A percentile compares a stretch with the other conserved stretches of the same genome.
These are phyloP conservation scores for Endotrypanum monterogeii DNA, from an alignment of 208 protist genomes.

Conservation along the genomic window DNA sequence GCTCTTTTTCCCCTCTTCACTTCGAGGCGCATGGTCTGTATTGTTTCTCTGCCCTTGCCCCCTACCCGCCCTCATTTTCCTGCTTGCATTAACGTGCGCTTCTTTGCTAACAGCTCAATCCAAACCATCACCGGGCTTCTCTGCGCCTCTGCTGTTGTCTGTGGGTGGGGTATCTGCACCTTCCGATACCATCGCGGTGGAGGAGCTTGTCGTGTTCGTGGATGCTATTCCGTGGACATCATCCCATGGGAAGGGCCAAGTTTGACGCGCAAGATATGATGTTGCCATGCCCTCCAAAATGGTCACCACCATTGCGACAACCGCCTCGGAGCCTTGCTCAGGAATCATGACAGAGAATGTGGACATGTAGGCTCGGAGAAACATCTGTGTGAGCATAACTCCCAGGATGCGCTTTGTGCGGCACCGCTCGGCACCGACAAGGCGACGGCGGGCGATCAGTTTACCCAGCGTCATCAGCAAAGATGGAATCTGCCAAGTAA, in stretches of 20 bases:
- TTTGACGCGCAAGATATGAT: constrained; percentile 67
- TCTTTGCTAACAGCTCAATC: constrained; percentile 3
- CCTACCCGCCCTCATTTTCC: neutral
- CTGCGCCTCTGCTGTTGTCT: neutral
- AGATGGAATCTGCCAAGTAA: constrained; percentile 79
- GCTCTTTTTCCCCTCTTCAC: neutral
- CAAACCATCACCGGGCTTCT: constrained; percentile 6
- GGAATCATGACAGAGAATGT: constrained; percentile 87
- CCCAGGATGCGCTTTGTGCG: constrained; percentile 66
- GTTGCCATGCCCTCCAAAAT: constrained; percentile 58
- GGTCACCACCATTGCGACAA: constrained; percentile 47
- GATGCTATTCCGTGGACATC: constrained; percentile 5
- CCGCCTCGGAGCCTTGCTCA: constrained; percentile 44
- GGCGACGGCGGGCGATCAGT: constrained; percentile 55
- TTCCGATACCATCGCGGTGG: constrained; percentile 28
- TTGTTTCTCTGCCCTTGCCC: neutral
- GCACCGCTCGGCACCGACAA: constrained; percentile 39
- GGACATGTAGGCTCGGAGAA: constrained; percentile 67
- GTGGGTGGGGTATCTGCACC: constrained; percentile 16
- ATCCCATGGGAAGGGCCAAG: constrained; percentile 60
- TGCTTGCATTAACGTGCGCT: neutral
- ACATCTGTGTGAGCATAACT: constrained; percentile 57
- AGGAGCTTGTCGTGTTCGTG: constrained; percentile 23
- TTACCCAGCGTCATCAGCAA: constrained; percentile 64
- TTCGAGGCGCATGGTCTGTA: neutral